Percentiles rank a stretch among this genome's conserved stretches.
Evolutionary conservation across 2,329 filamentous ascomycete species (phyloP).

Genomic region (Elsinoe perseae): DNA sequence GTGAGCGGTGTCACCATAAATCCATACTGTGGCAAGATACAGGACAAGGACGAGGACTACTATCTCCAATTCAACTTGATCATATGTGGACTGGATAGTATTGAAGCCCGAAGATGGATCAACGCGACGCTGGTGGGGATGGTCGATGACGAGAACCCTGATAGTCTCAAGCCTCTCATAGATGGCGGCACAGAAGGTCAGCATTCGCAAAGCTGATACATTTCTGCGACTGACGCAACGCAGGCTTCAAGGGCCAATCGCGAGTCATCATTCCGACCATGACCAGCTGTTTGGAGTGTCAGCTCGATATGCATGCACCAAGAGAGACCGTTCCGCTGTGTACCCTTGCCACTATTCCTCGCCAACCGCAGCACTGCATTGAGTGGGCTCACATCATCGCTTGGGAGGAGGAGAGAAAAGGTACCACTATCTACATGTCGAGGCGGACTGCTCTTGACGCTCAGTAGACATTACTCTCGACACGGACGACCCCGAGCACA

Average conservation of each 20-base stretch:
- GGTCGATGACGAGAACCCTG: conserved; percentile 73
- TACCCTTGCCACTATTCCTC: conserved; percentile 90
- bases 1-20: conserved; percentile 90
- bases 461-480: conserved; percentile 66
- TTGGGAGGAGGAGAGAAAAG: conserved; percentile 64
- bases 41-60: conserved; percentile 92
- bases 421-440: conserved; percentile 14
- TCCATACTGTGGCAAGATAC: conserved; percentile 87
- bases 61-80: conserved; percentile 96
- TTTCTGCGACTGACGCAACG: background rate
- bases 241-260: conserved; percentile 92
- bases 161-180: conserved; percentile 85
- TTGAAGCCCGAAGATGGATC: conserved; percentile 97
- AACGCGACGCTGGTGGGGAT: conserved; percentile 88
- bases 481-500: conserved; percentile 93
- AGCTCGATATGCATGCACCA: conserved; percentile 98
- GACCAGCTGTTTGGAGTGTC: conserved; percentile 95
- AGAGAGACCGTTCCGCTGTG: conserved; percentile 92
- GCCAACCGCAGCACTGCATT: conserved; percentile 95
- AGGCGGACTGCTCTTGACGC: background rate
- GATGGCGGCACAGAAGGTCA: conserved; percentile 88
- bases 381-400: conserved; percentile 99
- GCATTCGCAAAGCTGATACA: conserved; percentile 4
- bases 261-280: conserved; percentile 86
- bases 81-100: conserved; percentile 90